These are phyloP conservation scores for Trypanosoma theileri DNA, from an alignment of 208 protist species.

Conservation along the genomic window DNA sequence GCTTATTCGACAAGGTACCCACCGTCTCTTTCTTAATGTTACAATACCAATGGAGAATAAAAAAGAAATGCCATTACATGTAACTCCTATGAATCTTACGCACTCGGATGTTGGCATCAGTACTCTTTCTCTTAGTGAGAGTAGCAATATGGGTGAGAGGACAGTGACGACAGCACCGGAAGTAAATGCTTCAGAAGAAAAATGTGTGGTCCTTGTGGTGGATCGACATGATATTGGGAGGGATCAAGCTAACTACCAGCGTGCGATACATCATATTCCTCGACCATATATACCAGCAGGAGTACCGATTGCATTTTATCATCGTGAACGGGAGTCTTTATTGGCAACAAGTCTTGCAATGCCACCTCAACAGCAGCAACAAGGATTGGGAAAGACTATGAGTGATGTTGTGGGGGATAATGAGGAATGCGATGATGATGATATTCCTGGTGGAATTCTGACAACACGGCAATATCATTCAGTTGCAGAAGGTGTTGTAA, in stretches of 20 bases:
- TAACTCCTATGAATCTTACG: neutral
- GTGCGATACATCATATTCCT: conserved; percentile 46
- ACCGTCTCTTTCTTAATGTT: conserved; percentile 68
- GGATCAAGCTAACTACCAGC: conserved; percentile 55
- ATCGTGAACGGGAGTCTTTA: conserved; percentile 64
- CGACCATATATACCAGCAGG: conserved; percentile 49
- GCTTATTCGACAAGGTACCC: conserved; percentile 46
- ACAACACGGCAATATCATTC: conserved; percentile 1
- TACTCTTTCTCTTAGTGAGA: too few relatives aligned
- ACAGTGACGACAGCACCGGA: conserved; percentile 22
- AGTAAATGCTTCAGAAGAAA: conserved; percentile 77
- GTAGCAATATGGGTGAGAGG: too few relatives aligned
- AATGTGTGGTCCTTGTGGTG: conserved; percentile 57
- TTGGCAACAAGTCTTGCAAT: conserved; percentile 60
- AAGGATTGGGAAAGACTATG: conserved; percentile 6
- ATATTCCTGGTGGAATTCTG: conserved; percentile 18
- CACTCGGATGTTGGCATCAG: conserved; percentile 21
- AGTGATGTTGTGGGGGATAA: conserved; percentile 14
- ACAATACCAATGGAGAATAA: conserved; percentile 30
- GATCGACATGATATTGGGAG: conserved; percentile 67
- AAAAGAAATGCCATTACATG: neutral
- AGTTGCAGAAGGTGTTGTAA: neutral
- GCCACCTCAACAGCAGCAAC: conserved; percentile 29
- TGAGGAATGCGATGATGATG: conserved; percentile 22
- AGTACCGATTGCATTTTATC: conserved; percentile 55